Evolutionary conservation across 176 grass and related monocot species (phyloP), one percentile per base, ranked within the genome.

Genomic region (Dendrocalamus sinicus): DNA sequence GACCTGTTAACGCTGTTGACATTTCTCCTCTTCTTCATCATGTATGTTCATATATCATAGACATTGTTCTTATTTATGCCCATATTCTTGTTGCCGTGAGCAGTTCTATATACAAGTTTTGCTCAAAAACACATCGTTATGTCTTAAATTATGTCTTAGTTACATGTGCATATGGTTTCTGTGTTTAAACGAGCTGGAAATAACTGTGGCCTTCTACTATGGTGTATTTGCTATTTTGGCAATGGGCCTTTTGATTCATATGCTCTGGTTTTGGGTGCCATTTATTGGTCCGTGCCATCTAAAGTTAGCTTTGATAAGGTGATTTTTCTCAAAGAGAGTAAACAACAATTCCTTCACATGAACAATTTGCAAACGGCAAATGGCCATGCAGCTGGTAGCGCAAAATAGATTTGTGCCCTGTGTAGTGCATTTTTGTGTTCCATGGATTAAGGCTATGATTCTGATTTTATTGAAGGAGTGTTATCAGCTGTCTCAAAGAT

Each of bases 1-100:
- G 85, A n/a, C 96, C 96, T 1, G 96, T 99, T 54, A 96, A 99
- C 88, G 92, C 96, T 79, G 91, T 89, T 22, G 94, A 94, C 63
- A 91, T 99, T 77, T 99, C 94, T 90, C 96, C 96, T 35, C 88
- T 92, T 61, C 91, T 96, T 69, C 84, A 99, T 73, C 91, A 95
- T 74, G 96, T 99, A 92, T 71, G 86, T 52, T 22, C 45, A 70
- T 83, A 20, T 75, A 59, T 11, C n/a, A 20, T 4, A 41, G 13
- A 32, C 26, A 55, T 73, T 43, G 16, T 63, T 78, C 40, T 59
- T 37, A 57, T 61, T 0, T 17, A 8, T 68, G 64, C 46, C 61
- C n/a, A 43, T 66, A 7, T 39, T 9, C n/a, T 73, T 40, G 45
- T n/a, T 83, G 0, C 14, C 3, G 23, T 17, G 9, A 72, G 53